Percentiles rank a stretch among this genome's conserved stretches.
Evolutionary conservation across 805 yeast genomes (phyloP).

Genomic region (Wickerhamiella kurtzmanii): DNA sequence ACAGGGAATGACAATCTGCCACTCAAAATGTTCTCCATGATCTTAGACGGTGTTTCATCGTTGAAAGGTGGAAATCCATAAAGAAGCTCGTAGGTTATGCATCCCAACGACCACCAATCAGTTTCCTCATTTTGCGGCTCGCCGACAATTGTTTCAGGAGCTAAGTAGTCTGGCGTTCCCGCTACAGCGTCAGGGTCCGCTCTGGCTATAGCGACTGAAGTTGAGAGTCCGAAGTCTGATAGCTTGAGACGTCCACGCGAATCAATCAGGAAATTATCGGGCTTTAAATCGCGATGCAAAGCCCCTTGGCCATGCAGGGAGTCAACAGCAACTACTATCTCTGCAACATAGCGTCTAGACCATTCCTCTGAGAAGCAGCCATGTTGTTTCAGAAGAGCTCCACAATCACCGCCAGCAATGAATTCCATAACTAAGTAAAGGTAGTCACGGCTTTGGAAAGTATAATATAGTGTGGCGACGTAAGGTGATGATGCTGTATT

Average conservation of each 20-base stretch:
- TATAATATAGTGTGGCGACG: constrained; percentile 77
- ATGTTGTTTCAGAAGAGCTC: constrained; percentile 66
- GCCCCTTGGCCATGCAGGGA: constrained; percentile 82
- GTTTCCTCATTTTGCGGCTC: constrained; percentile 67
- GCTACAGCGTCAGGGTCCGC: neutral
- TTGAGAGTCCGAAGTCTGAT: constrained; percentile 88
- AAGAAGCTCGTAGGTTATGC: constrained; percentile 80
- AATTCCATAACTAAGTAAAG: constrained; percentile 93
- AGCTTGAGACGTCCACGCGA: constrained; percentile 76
- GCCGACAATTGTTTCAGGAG: constrained; percentile 91
- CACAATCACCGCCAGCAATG: constrained; percentile 89
- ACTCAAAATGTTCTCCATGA: constrained; percentile 65
- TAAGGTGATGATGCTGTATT: constrained; percentile 75
- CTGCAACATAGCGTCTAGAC: constrained; percentile 72
- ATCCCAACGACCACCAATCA: constrained; percentile 99
- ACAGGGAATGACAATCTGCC: constrained; percentile 79
- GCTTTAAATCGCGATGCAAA: constrained; percentile 89
- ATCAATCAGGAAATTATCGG: constrained; percentile 84
- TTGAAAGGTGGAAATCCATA: constrained; percentile 95
- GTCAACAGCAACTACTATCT: constrained; percentile 78
- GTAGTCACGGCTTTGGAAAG: constrained; percentile 80
- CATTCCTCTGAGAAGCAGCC: constrained; percentile 78
- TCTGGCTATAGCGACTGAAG: constrained; percentile 36
- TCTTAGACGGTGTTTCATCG: constrained; percentile 61
- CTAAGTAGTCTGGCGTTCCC: constrained; percentile 95